These are phyloP conservation scores for Akanthomyces uredinophilus DNA, from an alignment of 2,329 filamentous ascomycete species.

Conservation along the genomic window DNA sequence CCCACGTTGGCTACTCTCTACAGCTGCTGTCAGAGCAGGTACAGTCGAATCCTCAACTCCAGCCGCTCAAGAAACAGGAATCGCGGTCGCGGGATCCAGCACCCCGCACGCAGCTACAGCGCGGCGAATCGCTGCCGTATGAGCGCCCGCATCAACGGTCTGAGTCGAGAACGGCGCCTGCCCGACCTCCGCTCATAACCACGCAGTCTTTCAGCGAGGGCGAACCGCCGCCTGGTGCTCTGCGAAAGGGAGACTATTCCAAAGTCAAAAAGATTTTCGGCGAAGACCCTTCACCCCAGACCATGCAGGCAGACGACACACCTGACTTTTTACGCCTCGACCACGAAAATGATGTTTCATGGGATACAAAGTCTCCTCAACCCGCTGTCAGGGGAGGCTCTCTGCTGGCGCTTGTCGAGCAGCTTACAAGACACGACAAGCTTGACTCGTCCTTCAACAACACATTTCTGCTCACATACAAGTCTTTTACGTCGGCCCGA, in stretches of 20 bases:
- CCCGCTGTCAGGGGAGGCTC: conserved; percentile 84
- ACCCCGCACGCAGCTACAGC: conserved; percentile 48
- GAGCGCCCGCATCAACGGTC: conserved; percentile 50
- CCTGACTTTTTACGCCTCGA: conserved; percentile 84
- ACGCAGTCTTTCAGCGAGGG: conserved; percentile 64
- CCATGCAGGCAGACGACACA: conserved; percentile 60
- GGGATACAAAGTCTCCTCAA: conserved; percentile 74
- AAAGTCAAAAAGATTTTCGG: conserved; percentile 64
- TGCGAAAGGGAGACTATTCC: conserved; percentile 55
- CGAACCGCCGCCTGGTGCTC: conserved; percentile 44
- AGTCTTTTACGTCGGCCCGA: conserved; percentile 84
- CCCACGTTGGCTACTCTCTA: conserved; percentile 81
- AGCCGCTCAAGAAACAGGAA: conserved; percentile 34
- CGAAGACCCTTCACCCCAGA: conserved; percentile 53
- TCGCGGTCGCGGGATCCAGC: conserved; percentile 38
- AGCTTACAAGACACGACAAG: conserved; percentile 92
- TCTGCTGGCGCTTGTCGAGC: conserved; percentile 82
- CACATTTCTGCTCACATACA: conserved; percentile 94
- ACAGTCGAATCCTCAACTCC: conserved; percentile 49
- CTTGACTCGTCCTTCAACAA: conserved; percentile 94
- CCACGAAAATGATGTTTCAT: conserved; percentile 82
- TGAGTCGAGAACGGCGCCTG: conserved; percentile 45
- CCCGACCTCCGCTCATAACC: conserved; percentile 44
- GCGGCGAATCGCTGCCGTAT: conserved; percentile 54
- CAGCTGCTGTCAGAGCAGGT: conserved; percentile 83